Evolutionary conservation across 2,329 filamentous ascomycete genomes (phyloP).

Genomic region (Penicillium capsulatum): DNA sequence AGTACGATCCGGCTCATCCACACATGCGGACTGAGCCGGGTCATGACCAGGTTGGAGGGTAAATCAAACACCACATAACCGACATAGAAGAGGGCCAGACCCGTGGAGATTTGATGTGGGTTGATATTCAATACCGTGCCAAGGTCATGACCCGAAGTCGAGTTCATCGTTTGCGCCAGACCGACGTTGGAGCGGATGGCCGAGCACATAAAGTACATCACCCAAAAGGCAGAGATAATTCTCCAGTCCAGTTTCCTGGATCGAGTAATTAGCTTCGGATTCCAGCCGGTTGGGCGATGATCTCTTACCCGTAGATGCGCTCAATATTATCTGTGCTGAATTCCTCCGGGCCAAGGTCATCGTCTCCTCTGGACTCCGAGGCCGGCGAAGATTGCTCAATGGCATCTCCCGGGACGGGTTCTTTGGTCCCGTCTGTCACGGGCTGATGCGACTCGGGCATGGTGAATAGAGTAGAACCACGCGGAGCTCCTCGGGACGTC

Average conservation of each 20-base stretch:
- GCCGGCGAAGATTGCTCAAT: constrained; percentile 10
- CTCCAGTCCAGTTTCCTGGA: constrained; percentile 55
- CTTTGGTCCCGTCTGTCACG: constrained; percentile 6
- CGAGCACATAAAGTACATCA: constrained; percentile 86
- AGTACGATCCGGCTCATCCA: constrained; percentile 94
- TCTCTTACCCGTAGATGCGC: constrained; percentile 36
- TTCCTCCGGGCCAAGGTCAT: constrained; percentile 26
- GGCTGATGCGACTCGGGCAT: no score
- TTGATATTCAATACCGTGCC: constrained; percentile 64
- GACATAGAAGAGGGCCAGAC: constrained; percentile 84
- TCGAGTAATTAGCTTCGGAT: neutral
- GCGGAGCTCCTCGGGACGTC: no score
- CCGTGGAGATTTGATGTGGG: constrained; percentile 74
- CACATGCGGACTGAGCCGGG: constrained; percentile 72
- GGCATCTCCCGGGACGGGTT: constrained; percentile 9
- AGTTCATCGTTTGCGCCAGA: constrained; percentile 92
- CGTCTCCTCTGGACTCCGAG: constrained; percentile 1
- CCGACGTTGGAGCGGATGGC: constrained; percentile 89
- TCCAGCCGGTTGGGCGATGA: neutral
- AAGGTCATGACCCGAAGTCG: constrained; percentile 66
- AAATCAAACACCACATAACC: constrained; percentile 87
- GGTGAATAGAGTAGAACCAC: no score
- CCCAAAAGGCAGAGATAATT: constrained; percentile 73
- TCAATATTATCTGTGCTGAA: constrained; percentile 34
- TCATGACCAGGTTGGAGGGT: constrained; percentile 87